Conservation (phyloP, 805 yeast genomes). For the Saccharomycopsis olivae region DNA sequence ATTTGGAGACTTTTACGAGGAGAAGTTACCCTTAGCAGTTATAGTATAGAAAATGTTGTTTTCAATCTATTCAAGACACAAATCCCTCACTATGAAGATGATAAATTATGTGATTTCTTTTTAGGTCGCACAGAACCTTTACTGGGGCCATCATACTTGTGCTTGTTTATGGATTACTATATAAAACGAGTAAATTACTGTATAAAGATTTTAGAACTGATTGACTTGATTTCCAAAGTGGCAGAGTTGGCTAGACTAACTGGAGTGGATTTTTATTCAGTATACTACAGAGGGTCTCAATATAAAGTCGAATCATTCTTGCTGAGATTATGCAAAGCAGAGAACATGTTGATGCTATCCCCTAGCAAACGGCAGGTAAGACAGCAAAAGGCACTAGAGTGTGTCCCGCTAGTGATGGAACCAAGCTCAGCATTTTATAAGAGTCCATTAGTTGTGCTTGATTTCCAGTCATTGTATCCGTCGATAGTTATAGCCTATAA, state of each 20-base stretch:
- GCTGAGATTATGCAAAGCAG: constrained; percentile 63
- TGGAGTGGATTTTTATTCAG: constrained; percentile 86
- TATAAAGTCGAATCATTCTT: constrained; percentile 85
- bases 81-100: constrained; percentile 46
- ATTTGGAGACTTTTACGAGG: constrained; percentile 69
- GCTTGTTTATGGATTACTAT: constrained; percentile 36
- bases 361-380: constrained; percentile 78
- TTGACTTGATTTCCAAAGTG: constrained; percentile 59
- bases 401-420: constrained; percentile 87
- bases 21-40: constrained; percentile 54
- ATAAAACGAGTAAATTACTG: constrained; percentile 33
- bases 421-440: constrained; percentile 79
- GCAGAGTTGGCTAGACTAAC: constrained; percentile 76
- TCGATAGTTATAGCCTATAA: constrained; percentile 87
- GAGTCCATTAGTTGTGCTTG: constrained; percentile 82
- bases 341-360: constrained; percentile 60
- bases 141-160: too few species aligned
- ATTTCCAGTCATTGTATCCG: constrained; percentile 90
- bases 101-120: background rate
- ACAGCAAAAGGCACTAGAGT: constrained; percentile 75
- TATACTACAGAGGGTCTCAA: constrained; percentile 86
- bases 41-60: constrained; percentile 67
- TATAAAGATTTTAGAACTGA: constrained; percentile 38
- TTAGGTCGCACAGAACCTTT: too few species aligned
- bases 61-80: constrained; percentile 57